Conservation (phyloP, 257 asterid species). For the Eucommia ulmoides region DNA sequence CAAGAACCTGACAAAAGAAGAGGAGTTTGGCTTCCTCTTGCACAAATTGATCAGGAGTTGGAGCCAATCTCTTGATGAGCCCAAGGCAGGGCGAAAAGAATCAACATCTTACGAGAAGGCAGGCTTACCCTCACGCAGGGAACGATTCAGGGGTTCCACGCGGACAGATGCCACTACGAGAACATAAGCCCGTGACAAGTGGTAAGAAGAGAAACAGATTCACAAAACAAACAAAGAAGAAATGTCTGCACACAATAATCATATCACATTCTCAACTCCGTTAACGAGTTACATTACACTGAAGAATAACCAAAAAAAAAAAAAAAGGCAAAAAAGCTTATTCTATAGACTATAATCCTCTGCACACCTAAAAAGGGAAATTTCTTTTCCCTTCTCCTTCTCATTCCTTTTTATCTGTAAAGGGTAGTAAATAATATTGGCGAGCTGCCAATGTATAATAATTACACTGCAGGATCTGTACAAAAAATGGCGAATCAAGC, state of each 20-base stretch:
- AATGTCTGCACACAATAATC: conserved; percentile 31
- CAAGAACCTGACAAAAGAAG: no score
- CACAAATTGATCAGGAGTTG: no score
- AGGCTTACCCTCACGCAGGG: no score
- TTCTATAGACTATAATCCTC: conserved; percentile 33
- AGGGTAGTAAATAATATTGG: conserved; percentile 50
- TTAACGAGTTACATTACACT: conserved; percentile 28
- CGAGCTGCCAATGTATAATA: conserved; percentile 67
- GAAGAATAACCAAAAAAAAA: conserved; percentile 12
- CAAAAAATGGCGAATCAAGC: conserved; percentile 70
- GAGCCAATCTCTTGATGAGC: no score
- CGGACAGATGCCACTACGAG: no score
- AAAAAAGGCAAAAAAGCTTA: conserved; percentile 22
- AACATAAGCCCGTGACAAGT: neutral
- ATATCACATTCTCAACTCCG: conserved; percentile 35
- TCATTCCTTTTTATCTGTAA: conserved; percentile 10
- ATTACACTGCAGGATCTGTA: conserved; percentile 52
- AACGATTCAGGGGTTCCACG: no score
- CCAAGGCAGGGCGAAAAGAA: no score
- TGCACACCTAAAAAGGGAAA: conserved; percentile 56
- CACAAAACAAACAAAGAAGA: conserved; percentile 8
- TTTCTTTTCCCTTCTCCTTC: neutral
- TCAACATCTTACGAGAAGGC: no score
- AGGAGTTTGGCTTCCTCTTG: no score
- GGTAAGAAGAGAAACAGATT: neutral